A percentile compares a stretch with the other conserved stretches of the same genome.
Conservation (phyloP, 176 grass and related monocot species). For the Carex myosuroides region DNA sequence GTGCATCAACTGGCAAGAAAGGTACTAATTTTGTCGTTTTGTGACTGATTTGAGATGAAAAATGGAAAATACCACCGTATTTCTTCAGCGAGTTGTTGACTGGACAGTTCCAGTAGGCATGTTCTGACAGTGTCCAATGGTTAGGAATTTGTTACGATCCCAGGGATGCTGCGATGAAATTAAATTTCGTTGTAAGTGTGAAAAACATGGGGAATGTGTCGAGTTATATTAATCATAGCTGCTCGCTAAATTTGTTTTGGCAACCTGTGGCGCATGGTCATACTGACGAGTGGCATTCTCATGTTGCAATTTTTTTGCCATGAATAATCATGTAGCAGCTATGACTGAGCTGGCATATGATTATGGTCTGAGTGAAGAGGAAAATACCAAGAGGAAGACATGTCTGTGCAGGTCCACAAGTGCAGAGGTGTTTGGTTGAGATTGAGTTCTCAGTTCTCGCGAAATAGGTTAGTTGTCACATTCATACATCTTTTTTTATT, state of each 20-base stretch:
- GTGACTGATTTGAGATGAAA: neutral
- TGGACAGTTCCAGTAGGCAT: neutral
- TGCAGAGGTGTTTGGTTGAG: slow-evolving; percentile 54
- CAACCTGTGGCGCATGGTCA: slow-evolving; percentile 58
- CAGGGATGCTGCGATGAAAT: too few relatives aligned
- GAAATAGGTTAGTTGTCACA: neutral
- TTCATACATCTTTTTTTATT: neutral
- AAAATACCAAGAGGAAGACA: slow-evolving; percentile 2
- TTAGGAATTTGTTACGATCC: slow-evolving; percentile 20
- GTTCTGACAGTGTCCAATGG: neutral
- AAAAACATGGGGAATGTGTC: slow-evolving; percentile 4
- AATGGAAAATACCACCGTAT: neutral
- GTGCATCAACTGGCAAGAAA: slow-evolving; percentile 4
- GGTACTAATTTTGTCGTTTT: neutral
- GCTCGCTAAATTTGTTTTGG: slow-evolving; percentile 60
- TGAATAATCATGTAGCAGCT: slow-evolving; percentile 61
- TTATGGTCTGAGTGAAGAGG: slow-evolving; percentile 40
- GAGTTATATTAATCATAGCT: slow-evolving; percentile 63
- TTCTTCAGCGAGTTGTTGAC: neutral
- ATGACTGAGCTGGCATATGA: slow-evolving; percentile 67
- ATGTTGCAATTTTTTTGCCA: slow-evolving; percentile 53
- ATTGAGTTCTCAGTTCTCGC: neutral
- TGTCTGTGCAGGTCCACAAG: slow-evolving; percentile 43
- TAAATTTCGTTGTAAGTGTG: too few relatives aligned
- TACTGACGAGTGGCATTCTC: slow-evolving; percentile 36